Conservation (phyloP, 192 early-diverging fungal species). For the Coemansia reversa region DNA sequence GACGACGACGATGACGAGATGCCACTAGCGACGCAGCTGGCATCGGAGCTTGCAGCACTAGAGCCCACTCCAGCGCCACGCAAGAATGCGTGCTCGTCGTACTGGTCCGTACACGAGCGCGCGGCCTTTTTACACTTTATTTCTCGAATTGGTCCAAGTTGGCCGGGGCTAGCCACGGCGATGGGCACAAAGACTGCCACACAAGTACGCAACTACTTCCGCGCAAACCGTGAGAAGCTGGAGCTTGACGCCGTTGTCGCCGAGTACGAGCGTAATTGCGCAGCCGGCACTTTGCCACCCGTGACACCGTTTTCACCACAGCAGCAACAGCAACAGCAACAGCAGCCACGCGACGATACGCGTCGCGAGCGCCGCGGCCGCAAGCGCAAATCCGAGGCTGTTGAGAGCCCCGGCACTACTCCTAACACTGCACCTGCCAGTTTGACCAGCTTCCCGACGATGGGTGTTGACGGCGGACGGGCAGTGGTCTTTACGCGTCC, state of each 20-base stretch:
- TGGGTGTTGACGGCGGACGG: conserved; percentile 44
- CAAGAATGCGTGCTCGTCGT: conserved; percentile 68
- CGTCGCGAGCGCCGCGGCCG: conserved; percentile 30
- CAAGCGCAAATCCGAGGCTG: conserved; percentile 44
- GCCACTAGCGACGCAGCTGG: conserved; percentile 45
- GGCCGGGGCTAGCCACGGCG: conserved; percentile 69
- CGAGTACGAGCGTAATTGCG: conserved; percentile 38
- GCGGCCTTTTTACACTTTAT: conserved; percentile 68
- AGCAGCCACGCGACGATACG: no score
- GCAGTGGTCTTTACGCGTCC: conserved; percentile 35
- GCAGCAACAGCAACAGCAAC: no score
- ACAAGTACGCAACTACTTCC: conserved; percentile 83
- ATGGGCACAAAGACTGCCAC: conserved; percentile 77
- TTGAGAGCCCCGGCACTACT: no score
- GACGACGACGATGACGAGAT: conserved; percentile 49
- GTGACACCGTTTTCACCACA: conserved; percentile 24
- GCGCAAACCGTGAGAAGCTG: conserved; percentile 60
- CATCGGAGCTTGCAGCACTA: conserved; percentile 30
- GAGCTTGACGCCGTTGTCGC: conserved; percentile 50
- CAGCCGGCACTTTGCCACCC: conserved; percentile 28
- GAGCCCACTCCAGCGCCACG: conserved; percentile 16
- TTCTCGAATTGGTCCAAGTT: conserved; percentile 67
- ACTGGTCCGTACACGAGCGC: conserved; percentile 86
- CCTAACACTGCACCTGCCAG: conserved; percentile 33
- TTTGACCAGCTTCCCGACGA: conserved; percentile 41